These are phyloP conservation scores for Ceratocystis lukuohia DNA, from an alignment of 2,329 filamentous ascomycete species.

Conservation along the genomic window DNA sequence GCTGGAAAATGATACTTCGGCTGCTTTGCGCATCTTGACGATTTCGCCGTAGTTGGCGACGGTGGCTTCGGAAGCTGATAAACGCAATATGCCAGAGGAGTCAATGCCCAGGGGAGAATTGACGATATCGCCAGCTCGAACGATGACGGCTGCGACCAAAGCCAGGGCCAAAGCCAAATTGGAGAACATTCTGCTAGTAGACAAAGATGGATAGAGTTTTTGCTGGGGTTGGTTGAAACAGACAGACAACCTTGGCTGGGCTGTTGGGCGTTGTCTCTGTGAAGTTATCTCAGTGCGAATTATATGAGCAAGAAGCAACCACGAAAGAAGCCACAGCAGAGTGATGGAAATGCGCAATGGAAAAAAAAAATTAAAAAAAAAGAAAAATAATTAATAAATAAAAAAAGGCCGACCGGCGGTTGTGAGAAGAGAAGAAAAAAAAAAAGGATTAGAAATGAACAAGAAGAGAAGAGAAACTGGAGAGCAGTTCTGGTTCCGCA, in stretches of 20 bases:
- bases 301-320: not conserved
- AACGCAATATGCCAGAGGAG: constrained; percentile 11
- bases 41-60: constrained; percentile 18
- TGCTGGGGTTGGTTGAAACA: not conserved
- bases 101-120: constrained; percentile 12
- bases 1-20: not conserved
- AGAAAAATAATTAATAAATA: constrained; percentile 10
- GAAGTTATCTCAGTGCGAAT: not conserved
- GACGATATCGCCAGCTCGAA: constrained; percentile 6
- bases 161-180: constrained; percentile 18
- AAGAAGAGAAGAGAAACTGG: constrained; percentile 13
- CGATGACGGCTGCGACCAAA: constrained; percentile 18
- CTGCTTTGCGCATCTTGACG: constrained; percentile 11
- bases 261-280: not conserved
- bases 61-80: constrained; percentile 18
- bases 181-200: constrained; percentile 15
- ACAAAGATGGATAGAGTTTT: not conserved
- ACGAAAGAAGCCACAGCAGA: not conserved
- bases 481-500: constrained; percentile 9
- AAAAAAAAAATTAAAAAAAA: constrained; percentile 10
- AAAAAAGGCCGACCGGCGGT: constrained; percentile 15
- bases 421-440: not conserved
- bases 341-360: not conserved
- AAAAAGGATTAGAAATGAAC: constrained; percentile 3
- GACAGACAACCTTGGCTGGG: not conserved